A percentile compares a stretch with the other conserved stretches of the same genome.
phyloP scores from a whole-genome alignment of 306 rosid genomes.

The Vachellia pachyceras region DNA sequence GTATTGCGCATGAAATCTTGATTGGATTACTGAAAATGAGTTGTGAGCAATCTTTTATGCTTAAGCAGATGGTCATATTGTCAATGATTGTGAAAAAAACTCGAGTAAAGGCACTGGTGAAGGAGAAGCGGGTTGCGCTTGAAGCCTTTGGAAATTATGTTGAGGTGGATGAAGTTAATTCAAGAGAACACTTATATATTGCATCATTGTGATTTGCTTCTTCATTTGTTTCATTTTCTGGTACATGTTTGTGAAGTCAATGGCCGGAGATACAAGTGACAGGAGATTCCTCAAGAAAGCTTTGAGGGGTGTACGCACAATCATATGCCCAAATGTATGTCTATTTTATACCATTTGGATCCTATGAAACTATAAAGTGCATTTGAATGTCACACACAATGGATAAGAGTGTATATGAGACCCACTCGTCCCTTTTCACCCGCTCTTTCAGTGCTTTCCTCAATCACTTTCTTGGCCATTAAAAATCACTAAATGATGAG shows the following conservation, averaged over 20 bases:
- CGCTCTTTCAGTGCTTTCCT: neutral
- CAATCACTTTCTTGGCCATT: neutral
- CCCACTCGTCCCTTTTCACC: no score
- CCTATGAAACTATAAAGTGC: neutral
- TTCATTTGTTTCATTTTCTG: slow-evolving; percentile 12
- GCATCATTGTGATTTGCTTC: slow-evolving; percentile 16
- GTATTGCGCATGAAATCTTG: slow-evolving; percentile 19
- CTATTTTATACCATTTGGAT: slow-evolving; percentile 1
- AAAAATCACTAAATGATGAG: neutral
- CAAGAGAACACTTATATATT: slow-evolving; percentile 15
- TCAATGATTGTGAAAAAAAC: slow-evolving; percentile 81
- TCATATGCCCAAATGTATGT: slow-evolving; percentile 89
- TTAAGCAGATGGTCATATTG: slow-evolving; percentile 86
- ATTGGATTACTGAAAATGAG: slow-evolving; percentile 35
- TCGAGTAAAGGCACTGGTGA: slow-evolving; percentile 83
- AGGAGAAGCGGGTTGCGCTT: slow-evolving; percentile 83
- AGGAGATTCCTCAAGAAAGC: slow-evolving; percentile 70
- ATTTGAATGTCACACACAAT: neutral
- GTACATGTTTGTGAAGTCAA: slow-evolving; percentile 58
- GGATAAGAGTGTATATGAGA: neutral
- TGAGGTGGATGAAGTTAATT: slow-evolving; percentile 64
- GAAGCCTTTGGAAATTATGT: slow-evolving; percentile 95
- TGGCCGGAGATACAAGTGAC: slow-evolving; percentile 74
- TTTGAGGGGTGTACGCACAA: slow-evolving; percentile 77
- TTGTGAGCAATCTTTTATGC: slow-evolving; percentile 49